phyloP scores from a whole-genome alignment of 768 basidiomycete species.

The Neoboletus brunneissimus region DNA sequence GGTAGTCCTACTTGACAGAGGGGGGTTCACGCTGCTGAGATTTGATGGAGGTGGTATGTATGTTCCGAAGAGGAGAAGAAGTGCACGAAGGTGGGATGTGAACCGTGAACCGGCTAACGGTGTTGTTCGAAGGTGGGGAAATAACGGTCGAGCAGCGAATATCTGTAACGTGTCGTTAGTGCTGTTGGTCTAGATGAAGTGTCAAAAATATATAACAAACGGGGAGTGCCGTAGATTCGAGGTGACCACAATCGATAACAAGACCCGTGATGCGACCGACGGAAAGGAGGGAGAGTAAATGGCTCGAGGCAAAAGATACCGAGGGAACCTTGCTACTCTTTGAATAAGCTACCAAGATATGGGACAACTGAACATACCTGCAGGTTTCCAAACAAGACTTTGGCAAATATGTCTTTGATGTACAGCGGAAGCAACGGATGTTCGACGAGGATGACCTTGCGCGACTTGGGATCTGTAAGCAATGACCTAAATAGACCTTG shows the following conservation, averaged over 20 bases:
- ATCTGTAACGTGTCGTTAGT: constrained; percentile 52
- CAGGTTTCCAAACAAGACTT: constrained; percentile 84
- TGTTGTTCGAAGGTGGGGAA: constrained; percentile 76
- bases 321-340: constrained; percentile 70
- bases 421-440: constrained; percentile 82
- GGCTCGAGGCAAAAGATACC: constrained; percentile 88
- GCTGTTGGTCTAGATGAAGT: not conserved
- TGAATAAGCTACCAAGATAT: not conserved
- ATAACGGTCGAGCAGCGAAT: constrained; percentile 85
- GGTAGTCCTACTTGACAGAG: constrained; percentile 57
- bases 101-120: constrained; percentile 85
- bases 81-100: constrained; percentile 72
- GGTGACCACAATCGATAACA: constrained; percentile 88
- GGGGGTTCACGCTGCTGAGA: constrained; percentile 61
- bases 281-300: constrained; percentile 80
- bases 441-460: constrained; percentile 92
- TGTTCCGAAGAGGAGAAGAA: constrained; percentile 79
- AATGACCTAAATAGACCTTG: constrained; percentile 60
- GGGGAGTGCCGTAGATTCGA: constrained; percentile 86
- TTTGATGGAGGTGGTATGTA: constrained; percentile 82
- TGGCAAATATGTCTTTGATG: constrained; percentile 86
- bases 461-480: constrained; percentile 90
- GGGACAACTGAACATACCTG: constrained; percentile 48
- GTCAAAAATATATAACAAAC: constrained; percentile 44
- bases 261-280: constrained; percentile 90